These are phyloP conservation scores for Berberis thunbergii DNA, from an alignment of 164 flowering plant species.

Conservation along the genomic window DNA sequence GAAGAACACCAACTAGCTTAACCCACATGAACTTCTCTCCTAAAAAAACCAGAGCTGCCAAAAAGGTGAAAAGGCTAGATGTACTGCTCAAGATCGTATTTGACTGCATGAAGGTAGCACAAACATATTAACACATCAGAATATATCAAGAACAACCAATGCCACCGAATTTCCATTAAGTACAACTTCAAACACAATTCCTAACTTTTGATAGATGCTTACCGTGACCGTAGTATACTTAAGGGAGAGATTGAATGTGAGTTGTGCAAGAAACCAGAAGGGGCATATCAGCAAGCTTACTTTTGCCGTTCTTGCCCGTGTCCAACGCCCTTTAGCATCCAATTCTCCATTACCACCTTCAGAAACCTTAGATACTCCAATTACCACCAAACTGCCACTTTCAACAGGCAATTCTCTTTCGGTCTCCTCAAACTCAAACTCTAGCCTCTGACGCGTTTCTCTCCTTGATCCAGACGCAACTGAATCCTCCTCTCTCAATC, in stretches of 20 bases:
- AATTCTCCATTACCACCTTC: slow-evolving; percentile 22
- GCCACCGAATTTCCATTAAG: neutral
- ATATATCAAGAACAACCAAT: neutral
- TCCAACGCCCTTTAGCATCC: slow-evolving; percentile 91
- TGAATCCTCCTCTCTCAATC: slow-evolving; percentile 9
- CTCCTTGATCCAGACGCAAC: slow-evolving; percentile 11
- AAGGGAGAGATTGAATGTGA: slow-evolving; percentile 82
- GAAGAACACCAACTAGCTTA: slow-evolving; percentile 77
- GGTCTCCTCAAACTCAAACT: slow-evolving; percentile 8
- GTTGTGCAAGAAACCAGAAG: slow-evolving; percentile 89
- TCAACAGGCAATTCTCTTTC: slow-evolving; percentile 14
- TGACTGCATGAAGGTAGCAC: slow-evolving; percentile 42
- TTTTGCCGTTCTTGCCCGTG: slow-evolving; percentile 65
- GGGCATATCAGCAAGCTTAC: slow-evolving; percentile 82
- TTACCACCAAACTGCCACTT: neutral
- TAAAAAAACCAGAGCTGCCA: slow-evolving; percentile 70
- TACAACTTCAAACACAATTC: neutral
- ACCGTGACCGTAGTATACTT: slow-evolving; percentile 97
- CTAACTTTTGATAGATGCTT: slow-evolving; percentile 16
- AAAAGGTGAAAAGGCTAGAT: slow-evolving; percentile 90
- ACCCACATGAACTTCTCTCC: slow-evolving; percentile 91
- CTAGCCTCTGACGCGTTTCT: slow-evolving; percentile 14
- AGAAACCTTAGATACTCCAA: slow-evolving; percentile 2
- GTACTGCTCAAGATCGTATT: slow-evolving; percentile 91
- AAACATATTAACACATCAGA: slow-evolving; percentile 7